phyloP scores from a whole-genome alignment of 441 rosid genomes.

The Syzygium syzygioides region DNA sequence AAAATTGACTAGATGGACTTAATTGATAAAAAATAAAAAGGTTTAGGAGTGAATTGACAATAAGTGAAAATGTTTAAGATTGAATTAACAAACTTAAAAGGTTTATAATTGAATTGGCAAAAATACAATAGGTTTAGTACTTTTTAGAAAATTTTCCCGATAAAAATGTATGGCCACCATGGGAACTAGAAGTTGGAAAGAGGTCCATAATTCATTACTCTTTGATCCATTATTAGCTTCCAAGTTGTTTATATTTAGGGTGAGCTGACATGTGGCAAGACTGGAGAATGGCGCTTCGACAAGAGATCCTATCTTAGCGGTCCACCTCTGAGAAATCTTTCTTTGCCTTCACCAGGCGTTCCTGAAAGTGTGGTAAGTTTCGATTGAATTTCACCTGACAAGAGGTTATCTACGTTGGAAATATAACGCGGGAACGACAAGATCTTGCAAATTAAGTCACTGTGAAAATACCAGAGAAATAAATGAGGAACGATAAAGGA shows the following conservation, averaged over 20 bases:
- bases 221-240: neutral
- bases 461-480: no score
- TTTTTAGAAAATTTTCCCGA: no score
- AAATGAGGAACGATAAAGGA: no score
- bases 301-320: constrained; percentile 61
- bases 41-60: no score
- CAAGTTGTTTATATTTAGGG: constrained; percentile 33
- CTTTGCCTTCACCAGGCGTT: constrained; percentile 72
- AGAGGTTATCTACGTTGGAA: neutral
- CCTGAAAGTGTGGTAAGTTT: constrained; percentile 74
- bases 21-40: no score
- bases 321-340: constrained; percentile 61
- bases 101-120: no score
- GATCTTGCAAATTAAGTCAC: no score
- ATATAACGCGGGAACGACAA: no score
- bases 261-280: constrained; percentile 51
- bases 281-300: constrained; percentile 79
- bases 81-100: no score
- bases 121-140: no score
- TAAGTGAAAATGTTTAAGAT: no score
- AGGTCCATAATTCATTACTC: constrained; percentile 54
- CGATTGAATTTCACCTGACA: neutral
- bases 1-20: no score
- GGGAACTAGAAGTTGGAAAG: constrained; percentile 59
- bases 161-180: constrained; percentile 38